Evolutionary conservation across 2,329 filamentous ascomycete genomes (phyloP).

Genomic region (Didymella segeticola): DNA sequence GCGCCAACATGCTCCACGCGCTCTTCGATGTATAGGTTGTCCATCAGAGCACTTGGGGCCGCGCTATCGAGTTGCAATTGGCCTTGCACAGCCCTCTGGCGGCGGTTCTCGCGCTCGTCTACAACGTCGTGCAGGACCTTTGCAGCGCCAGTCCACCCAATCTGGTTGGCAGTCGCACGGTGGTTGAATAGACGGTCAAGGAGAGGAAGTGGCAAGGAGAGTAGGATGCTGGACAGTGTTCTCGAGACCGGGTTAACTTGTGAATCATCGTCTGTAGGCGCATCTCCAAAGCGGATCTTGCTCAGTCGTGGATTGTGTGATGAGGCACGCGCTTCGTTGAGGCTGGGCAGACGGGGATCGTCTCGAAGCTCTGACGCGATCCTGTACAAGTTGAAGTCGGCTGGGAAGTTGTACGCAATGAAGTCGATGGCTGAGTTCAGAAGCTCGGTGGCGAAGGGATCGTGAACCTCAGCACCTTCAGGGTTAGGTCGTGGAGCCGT

Average conservation of each 20-base stretch:
- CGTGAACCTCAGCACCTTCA: conserved; percentile 52
- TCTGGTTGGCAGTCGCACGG: conserved; percentile 57
- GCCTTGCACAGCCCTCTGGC: conserved; percentile 40
- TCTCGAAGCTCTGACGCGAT: conserved; percentile 56
- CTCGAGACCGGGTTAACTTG: conserved; percentile 52
- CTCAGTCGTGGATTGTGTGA: conserved; percentile 62
- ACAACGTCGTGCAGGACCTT: conserved; percentile 52
- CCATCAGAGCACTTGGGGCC: conserved; percentile 27
- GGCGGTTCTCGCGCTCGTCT: conserved; percentile 52
- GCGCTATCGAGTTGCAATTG: conserved; percentile 33
- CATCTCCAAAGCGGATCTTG: conserved; percentile 75
- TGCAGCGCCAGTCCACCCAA: conserved; percentile 49
- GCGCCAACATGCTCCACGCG: conserved; percentile 47
- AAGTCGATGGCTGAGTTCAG: conserved; percentile 65
- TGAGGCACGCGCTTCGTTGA: conserved; percentile 45
- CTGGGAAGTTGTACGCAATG: conserved; percentile 65
- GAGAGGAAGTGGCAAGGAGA: conserved; percentile 73
- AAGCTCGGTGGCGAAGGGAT: conserved; percentile 62
- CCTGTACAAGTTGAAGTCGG: conserved; percentile 66
- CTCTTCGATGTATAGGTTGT: conserved; percentile 42
- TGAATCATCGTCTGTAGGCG: conserved; percentile 55
- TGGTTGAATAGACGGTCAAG: conserved; percentile 72
- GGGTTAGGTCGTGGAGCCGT: conserved; percentile 16
- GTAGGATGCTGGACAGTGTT: conserved; percentile 69
- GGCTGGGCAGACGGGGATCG: conserved; percentile 55